These are phyloP conservation scores for Fusarium staphyleae DNA, from an alignment of 2,329 filamentous ascomycete species.

Conservation along the genomic window DNA sequence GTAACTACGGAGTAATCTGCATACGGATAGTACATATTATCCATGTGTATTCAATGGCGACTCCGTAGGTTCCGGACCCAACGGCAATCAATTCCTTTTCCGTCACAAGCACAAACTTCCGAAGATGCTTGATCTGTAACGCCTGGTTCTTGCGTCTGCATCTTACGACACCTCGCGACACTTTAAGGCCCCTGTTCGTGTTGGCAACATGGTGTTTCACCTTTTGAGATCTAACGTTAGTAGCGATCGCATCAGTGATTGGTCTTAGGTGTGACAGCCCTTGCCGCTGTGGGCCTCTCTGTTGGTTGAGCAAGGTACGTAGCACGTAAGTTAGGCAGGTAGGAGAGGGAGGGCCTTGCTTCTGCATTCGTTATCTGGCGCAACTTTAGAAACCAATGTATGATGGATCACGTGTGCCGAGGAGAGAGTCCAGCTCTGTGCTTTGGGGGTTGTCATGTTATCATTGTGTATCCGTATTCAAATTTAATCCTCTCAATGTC, in stretches of 20 bases:
- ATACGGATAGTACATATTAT: too few relatives aligned
- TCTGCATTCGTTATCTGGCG: too few relatives aligned
- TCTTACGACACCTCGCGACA: slow-evolving; percentile 25
- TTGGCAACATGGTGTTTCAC: slow-evolving; percentile 24
- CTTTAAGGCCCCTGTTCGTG: slow-evolving; percentile 1
- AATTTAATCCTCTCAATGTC: not conserved
- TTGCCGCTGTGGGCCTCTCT: slow-evolving; percentile 10
- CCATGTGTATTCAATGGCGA: not conserved
- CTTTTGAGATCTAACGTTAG: slow-evolving; percentile 31
- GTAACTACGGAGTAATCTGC: too few relatives aligned
- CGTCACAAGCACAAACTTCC: slow-evolving; percentile 6
- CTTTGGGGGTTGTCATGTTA: not conserved
- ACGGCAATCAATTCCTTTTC: not conserved
- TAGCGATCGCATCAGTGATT: slow-evolving; percentile 20
- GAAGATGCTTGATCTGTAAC: slow-evolving; percentile 5
- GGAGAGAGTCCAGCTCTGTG: not conserved
- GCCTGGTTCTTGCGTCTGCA: slow-evolving; percentile 16
- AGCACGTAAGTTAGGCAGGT: too few relatives aligned
- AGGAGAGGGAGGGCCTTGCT: too few relatives aligned
- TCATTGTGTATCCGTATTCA: not conserved
- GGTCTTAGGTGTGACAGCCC: slow-evolving; percentile 2
- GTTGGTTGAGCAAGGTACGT: not conserved
- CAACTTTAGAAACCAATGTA: not conserved
- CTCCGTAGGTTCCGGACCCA: not conserved
- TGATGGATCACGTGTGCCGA: too few relatives aligned